Conservation (phyloP, 192 early-diverging fungal genomes). For the Gryganskiella cystojenkinii region DNA sequence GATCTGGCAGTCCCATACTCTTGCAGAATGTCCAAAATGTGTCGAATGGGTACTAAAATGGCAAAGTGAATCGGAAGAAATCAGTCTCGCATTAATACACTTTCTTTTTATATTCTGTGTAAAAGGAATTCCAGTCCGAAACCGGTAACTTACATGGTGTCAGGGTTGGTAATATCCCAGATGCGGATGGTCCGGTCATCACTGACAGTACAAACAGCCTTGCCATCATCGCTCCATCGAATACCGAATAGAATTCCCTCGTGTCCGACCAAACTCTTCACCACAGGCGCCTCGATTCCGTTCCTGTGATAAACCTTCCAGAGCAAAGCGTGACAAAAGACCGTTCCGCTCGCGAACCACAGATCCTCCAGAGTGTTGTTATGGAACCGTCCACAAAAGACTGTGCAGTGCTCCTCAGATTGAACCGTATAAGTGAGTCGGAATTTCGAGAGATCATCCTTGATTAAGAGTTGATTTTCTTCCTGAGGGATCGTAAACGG, state of each 20-base stretch:
- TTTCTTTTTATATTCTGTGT: no score
- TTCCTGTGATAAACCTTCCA: conserved; percentile 66
- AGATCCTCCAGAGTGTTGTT: conserved; percentile 62
- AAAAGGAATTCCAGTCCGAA: no score
- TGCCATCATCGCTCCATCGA: conserved; percentile 70
- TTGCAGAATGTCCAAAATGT: conserved; percentile 78
- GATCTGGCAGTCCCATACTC: conserved; percentile 84
- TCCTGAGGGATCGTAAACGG: conserved; percentile 14
- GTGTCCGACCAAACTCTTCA: conserved; percentile 63
- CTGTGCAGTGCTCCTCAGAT: conserved; percentile 75
- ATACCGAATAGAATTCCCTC: conserved; percentile 86
- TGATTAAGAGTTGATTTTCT: neutral
- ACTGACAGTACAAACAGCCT: conserved; percentile 71
- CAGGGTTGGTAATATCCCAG: conserved; percentile 65
- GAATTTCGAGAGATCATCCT: conserved; percentile 14
- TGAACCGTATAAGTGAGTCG: conserved; percentile 53
- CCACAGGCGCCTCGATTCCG: conserved; percentile 51
- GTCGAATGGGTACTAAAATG: conserved; percentile 18
- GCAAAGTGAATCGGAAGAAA: neutral
- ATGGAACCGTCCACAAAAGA: conserved; percentile 81
- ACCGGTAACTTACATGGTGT: conserved; percentile 11
- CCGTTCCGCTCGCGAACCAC: conserved; percentile 79
- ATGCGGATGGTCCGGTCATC: conserved; percentile 87
- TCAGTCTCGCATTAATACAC: neutral
- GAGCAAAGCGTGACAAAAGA: conserved; percentile 83